A percentile compares a stretch with the other conserved stretches of the same genome.
Conservation (phyloP, 805 yeast species). For the Yarrowia phangngaensis region DNA sequence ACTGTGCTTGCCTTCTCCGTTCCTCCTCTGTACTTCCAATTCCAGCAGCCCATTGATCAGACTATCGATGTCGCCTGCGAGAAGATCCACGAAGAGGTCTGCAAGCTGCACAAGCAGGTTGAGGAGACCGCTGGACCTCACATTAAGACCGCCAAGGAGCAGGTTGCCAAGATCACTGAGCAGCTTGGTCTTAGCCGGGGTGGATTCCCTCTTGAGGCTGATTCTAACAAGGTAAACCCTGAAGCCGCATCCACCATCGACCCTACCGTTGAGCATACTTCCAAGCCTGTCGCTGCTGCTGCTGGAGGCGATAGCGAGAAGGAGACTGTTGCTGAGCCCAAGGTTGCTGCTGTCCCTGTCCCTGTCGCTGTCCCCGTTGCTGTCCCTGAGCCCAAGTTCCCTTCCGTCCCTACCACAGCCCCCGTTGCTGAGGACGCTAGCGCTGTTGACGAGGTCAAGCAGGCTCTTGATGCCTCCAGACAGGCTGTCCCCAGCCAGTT, state of each 20-base stretch:
- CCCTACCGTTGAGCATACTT: conserved; percentile 27
- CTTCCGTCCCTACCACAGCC: conserved; percentile 17
- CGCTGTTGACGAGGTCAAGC: conserved; percentile 25
- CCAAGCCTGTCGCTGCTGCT: conserved; percentile 28
- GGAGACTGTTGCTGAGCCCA: neutral
- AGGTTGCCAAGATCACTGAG: conserved; percentile 30
- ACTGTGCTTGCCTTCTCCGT: conserved; percentile 64
- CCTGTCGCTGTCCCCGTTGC: conserved; percentile 26
- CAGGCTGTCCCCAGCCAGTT: conserved; percentile 27
- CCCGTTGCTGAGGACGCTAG: conserved; percentile 1
- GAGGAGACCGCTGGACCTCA: conserved; percentile 40
- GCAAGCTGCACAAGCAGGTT: conserved; percentile 33
- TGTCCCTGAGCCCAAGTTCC: conserved; percentile 25
- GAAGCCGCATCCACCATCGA: conserved; percentile 29
- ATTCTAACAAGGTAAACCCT: conserved; percentile 31
- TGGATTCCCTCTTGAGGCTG: conserved; percentile 37
- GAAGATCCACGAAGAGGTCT: conserved; percentile 34
- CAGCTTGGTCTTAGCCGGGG: conserved; percentile 38
- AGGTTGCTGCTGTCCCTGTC: conserved; percentile 15
- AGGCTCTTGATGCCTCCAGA: conserved; percentile 21
- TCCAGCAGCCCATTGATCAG: conserved; percentile 74
- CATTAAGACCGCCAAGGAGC: conserved; percentile 36
- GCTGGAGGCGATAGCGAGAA: conserved; percentile 26
- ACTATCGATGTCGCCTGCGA: conserved; percentile 32
- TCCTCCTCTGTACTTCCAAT: conserved; percentile 69